Base-by-base conservation (phyloP, 1,284 basidiomycete genomes). In the Neonothopanus nambi region DNA sequence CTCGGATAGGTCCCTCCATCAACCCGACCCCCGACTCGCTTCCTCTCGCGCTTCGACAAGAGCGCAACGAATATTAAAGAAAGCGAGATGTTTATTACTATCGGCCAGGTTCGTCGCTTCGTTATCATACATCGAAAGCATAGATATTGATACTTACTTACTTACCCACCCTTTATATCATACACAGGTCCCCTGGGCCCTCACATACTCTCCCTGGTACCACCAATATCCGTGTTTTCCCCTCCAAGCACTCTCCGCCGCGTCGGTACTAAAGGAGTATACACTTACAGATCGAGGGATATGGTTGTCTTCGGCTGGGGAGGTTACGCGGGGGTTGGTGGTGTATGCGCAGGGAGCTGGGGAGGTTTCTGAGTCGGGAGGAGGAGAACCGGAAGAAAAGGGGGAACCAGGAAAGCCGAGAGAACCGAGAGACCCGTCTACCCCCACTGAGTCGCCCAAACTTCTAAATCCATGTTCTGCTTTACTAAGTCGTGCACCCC, bases 11-110 rank as follows among this genome's bases (percentile, higher is more conserved):
- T 28, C 15, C 9, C 38, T 18, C 15, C 41, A 12, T 43, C 18
- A 15, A 37, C 40, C 26, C 65, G 65, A 6, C 63, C 63, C 6
- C 62, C 76, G 3, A 72, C 71, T n/a, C 73, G 77, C 15, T 81
- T 81, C 64, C 70, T 80, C 13, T 77, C 76, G 3, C 74, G 77
- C 3, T 81, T 71, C 55, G 79, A 82, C 55, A 81, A 81, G 58
- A 78, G 77, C 44, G 79, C 80, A 6, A 81, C 78, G 0, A 80
- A 81, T 57, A 79, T 81, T 61, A 81, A 79, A 55, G 78, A 81
- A 57, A 77, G 74, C 26, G 59, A 69, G 45, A 51, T 81, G 15
- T 81, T 80, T 52, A 67, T 71, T 46, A 66, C 61, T 7, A 78
- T 81, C 17, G 78, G 79, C 9, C 77, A 80, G n/a, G n/a, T n/a